Percentiles rank a stretch among this genome's conserved stretches.
Evolutionary conservation across 495 filamentous ascomycete species (phyloP).

Genomic region (Wilcoxina mikolae): DNA sequence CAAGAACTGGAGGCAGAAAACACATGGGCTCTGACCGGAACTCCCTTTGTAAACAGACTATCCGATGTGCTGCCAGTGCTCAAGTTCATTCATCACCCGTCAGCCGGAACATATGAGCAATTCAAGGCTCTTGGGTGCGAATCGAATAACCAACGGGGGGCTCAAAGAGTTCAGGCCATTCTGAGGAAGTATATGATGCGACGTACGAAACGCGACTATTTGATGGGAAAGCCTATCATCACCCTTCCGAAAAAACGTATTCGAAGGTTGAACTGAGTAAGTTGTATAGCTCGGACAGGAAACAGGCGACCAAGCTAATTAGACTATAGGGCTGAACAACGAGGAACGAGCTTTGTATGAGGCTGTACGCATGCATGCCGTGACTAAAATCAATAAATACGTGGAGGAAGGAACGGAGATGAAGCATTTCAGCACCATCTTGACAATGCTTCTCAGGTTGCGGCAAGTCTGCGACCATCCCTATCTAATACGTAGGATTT

Average conservation of each 20-base stretch:
- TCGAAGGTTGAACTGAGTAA: conserved; percentile 11
- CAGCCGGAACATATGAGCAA: not conserved
- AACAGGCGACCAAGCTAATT: not conserved
- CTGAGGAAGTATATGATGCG: conserved; percentile 20
- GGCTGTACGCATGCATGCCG: not conserved
- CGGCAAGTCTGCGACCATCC: conserved; percentile 26
- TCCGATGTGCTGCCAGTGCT: conserved; percentile 14
- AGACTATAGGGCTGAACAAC: conserved; percentile 10
- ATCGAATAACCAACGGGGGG: not conserved
- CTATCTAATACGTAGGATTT: conserved; percentile 17
- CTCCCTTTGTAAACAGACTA: conserved; percentile 28
- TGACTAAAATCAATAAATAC: conserved; percentile 15
- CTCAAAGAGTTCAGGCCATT: conserved; percentile 14
- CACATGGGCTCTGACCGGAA: conserved; percentile 29
- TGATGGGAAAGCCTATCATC: conserved; percentile 20
- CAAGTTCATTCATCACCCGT: conserved; percentile 15
- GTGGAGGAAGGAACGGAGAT: conserved; percentile 10
- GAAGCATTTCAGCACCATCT: conserved; percentile 10
- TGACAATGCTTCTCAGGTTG: conserved; percentile 21
- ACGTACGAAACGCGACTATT: conserved; percentile 21
- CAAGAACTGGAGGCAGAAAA: conserved; percentile 10
- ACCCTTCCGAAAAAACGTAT: conserved; percentile 16
- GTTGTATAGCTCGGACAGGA: too few species aligned
- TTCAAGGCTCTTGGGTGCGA: not conserved
- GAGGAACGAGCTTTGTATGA: conserved; percentile 16